Percentiles rank a stretch among this genome's conserved stretches.
phyloP scores from a whole-genome alignment of 225 moss, liverwort and hornwort species.

The Straminergon stramineum region DNA sequence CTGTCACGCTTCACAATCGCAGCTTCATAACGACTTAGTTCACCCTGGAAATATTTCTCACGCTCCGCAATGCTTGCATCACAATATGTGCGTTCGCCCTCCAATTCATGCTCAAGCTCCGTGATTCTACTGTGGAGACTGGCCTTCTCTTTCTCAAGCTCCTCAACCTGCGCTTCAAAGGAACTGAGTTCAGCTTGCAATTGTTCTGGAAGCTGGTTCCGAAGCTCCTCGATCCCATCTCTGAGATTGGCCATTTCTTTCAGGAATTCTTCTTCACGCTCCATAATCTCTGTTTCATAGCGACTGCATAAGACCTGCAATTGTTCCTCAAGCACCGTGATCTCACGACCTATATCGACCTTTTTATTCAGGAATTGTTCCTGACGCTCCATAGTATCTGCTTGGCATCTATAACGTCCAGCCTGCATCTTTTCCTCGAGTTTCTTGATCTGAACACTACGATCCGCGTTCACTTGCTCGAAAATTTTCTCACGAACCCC shows the following conservation, averaged over 20 bases:
- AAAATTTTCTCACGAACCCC: background rate
- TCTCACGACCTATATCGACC: background rate
- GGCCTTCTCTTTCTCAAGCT: background rate
- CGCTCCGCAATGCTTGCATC: background rate
- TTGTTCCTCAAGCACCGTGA: background rate
- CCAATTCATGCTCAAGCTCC: background rate
- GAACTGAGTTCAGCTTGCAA: background rate
- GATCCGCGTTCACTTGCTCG: background rate
- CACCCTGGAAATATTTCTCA: background rate
- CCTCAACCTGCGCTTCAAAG: background rate
- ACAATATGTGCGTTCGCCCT: background rate
- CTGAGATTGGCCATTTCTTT: background rate
- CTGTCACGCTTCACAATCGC: background rate
- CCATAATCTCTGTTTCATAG: background rate
- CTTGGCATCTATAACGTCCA: background rate
- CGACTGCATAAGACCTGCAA: background rate
- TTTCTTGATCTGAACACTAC: background rate
- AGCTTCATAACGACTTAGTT: background rate
- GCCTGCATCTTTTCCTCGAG: background rate
- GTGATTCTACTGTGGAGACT: background rate
- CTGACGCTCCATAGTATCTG: background rate
- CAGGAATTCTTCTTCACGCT: background rate
- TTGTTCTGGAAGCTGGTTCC: background rate
- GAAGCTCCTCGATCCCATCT: background rate
- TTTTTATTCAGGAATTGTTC: background rate